These are phyloP conservation scores for Sungouiella blattae DNA, from an alignment of 805 yeast genomes.

Conservation along the genomic window DNA sequence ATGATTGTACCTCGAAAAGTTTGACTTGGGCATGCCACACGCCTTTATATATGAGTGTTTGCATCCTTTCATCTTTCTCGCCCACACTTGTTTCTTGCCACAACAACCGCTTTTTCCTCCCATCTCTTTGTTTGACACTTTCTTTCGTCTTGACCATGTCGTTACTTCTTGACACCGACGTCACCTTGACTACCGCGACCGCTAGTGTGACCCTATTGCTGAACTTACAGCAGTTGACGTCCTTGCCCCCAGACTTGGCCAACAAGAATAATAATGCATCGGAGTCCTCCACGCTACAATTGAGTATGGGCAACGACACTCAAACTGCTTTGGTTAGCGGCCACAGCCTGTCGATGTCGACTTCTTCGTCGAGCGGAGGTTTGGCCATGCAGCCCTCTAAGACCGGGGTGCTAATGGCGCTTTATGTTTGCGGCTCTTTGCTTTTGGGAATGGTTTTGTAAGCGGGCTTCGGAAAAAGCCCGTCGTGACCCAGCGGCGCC, in stretches of 20 bases:
- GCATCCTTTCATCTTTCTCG: too few relatives aligned
- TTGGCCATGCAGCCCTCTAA: too few relatives aligned
- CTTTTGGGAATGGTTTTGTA: slow-evolving; percentile 1
- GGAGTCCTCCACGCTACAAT: not conserved
- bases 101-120: not conserved
- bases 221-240: slow-evolving; percentile 13
- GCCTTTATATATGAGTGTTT: too few relatives aligned
- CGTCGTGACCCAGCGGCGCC: too few relatives aligned
- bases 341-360: not conserved
- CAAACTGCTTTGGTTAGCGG: slow-evolving; percentile 5
- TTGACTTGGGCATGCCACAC: too few relatives aligned
- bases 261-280: not conserved
- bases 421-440: not conserved
- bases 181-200: slow-evolving; percentile 4
- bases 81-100: too few relatives aligned
- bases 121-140: not conserved
- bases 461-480: too few relatives aligned
- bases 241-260: slow-evolving; percentile 2
- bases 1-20: too few relatives aligned
- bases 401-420: not conserved
- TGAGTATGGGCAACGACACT: slow-evolving; percentile 3
- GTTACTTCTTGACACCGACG: slow-evolving; percentile 13
- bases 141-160: slow-evolving; percentile 10
- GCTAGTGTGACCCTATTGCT: slow-evolving; percentile 9
- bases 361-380: not conserved